Percentiles rank a stretch among this genome's conserved stretches.
phyloP scores from a whole-genome alignment of 352 stramenopile genomes.

The Phytophthora europaea region DNA sequence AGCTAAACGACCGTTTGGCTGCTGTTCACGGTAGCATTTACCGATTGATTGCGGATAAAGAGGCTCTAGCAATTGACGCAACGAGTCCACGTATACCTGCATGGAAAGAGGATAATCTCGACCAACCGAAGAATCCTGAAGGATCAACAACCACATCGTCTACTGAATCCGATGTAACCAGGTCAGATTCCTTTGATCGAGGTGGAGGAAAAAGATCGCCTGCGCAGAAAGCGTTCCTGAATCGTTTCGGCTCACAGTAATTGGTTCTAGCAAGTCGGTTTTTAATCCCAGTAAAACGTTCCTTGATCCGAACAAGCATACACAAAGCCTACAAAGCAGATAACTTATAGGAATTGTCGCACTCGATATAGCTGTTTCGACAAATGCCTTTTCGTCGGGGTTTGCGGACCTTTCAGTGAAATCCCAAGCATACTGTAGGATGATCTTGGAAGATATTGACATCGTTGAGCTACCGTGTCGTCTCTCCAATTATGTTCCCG shows the following conservation, averaged over 20 bases:
- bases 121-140: constrained; percentile 6
- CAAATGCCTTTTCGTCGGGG: no score
- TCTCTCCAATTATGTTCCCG: no score
- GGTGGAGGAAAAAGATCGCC: constrained; percentile 47
- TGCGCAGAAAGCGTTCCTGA: constrained; percentile 75
- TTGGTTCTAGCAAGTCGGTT: no score
- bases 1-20: constrained; percentile 44
- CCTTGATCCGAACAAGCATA: no score
- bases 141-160: neutral
- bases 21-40: constrained; percentile 44
- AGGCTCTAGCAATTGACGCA: constrained; percentile 10
- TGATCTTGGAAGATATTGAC: no score
- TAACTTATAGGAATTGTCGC: no score
- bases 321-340: no score
- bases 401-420: no score
- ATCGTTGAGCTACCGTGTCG: no score
- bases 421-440: no score
- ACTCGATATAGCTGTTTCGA: no score
- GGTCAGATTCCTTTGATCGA: constrained; percentile 22
- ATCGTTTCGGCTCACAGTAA: constrained; percentile 38
- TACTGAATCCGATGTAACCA: neutral
- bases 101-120: neutral
- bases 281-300: no score
- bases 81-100: neutral
- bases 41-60: constrained; percentile 27